Conservation (phyloP, 1,284 basidiomycete species). For the Cystobasidiaceae sp. region DNA sequence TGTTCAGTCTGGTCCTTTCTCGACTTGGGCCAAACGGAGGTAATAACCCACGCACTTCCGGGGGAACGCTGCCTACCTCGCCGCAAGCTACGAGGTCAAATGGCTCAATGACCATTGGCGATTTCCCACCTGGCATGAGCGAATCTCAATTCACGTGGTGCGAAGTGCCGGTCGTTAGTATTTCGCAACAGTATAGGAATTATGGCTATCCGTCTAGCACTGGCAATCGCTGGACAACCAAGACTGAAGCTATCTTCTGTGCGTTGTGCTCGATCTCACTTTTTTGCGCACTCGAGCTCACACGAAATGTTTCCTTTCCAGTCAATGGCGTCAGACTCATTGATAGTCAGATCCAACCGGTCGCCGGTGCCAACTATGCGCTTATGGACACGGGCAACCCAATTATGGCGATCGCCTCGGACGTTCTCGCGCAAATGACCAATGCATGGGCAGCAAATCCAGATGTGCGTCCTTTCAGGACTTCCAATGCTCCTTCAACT, state of each 20-base stretch:
- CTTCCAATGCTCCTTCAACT: neutral
- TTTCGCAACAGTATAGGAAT: slow-evolving; percentile 10
- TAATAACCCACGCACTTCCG: slow-evolving; percentile 27
- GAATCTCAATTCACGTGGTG: slow-evolving; percentile 20
- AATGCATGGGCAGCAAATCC: slow-evolving; percentile 31
- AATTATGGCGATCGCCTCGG: slow-evolving; percentile 22
- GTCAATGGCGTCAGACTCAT: slow-evolving; percentile 21
- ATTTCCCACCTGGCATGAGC: slow-evolving; percentile 11
- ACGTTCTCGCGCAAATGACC: slow-evolving; percentile 26
- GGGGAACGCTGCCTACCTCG: slow-evolving; percentile 26
- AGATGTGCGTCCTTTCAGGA: slow-evolving; percentile 10
- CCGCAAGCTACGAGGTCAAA: slow-evolving; percentile 23
- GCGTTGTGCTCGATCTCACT: neutral
- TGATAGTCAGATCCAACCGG: slow-evolving; percentile 24
- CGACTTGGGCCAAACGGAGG: slow-evolving; percentile 7
- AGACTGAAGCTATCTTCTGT: slow-evolving; percentile 21
- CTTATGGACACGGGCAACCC: slow-evolving; percentile 28
- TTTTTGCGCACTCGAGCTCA: neutral
- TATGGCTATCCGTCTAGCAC: slow-evolving; percentile 25
- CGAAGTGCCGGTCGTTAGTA: slow-evolving; percentile 12
- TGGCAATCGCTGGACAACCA: slow-evolving; percentile 28
- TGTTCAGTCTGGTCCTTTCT: slow-evolving; percentile 22
- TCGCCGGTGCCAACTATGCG: slow-evolving; percentile 19
- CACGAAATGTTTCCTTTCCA: neutral
- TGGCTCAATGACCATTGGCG: slow-evolving; percentile 14